Base-by-base conservation (phyloP, 495 filamentous ascomycete genomes). In the Penicillium soppii region DNA sequence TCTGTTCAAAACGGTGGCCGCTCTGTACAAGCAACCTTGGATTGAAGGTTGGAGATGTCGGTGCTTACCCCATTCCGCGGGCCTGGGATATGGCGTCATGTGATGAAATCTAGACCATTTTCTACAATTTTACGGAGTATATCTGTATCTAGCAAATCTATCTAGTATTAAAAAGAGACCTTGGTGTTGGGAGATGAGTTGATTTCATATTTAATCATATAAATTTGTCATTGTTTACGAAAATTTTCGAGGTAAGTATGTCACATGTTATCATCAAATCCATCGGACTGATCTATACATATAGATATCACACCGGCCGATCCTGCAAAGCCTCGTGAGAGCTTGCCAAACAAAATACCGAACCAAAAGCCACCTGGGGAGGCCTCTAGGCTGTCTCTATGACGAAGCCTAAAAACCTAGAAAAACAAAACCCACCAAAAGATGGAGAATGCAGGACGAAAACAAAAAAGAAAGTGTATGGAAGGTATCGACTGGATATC, bases 401-500 rank as follows among this genome's bases (percentile, higher is more conserved):
- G 49, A 57, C 36, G 47, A 30, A 23, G 37, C 46, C 21, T 22
- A 47, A 17, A 37, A 2, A 19, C n/a, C 21, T 15, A 27, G 21
- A 27, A 15, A 22, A 39, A 16, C 37, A 43, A 8, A 36, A 13
- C n/a, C n/a, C 21, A 4, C 21, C 39, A 37, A 6, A 26, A 36
- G 44, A 26, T n/a, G n/a, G n/a, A 33, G 30, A 40, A 53, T 25
- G 45, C 15, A n/a, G n/a, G n/a, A n/a, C 16, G 49, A 57, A 42
- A 53, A 22, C 16, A 47, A 17, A 26, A 49, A 54, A 42, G 15
- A 41, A 46, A 53, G 40, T 46, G 27, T 27, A 59, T 33, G 56
- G 53, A 54, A 37, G 46, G 42, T 53, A 56, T 65, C 38, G 36
- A 63, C 61, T 62, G 67, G 67, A 68, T 71, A 74, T 74, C 62